phyloP scores from a whole-genome alignment of 2,329 filamentous ascomycete species.

The Xylariaceae sp. region DNA sequence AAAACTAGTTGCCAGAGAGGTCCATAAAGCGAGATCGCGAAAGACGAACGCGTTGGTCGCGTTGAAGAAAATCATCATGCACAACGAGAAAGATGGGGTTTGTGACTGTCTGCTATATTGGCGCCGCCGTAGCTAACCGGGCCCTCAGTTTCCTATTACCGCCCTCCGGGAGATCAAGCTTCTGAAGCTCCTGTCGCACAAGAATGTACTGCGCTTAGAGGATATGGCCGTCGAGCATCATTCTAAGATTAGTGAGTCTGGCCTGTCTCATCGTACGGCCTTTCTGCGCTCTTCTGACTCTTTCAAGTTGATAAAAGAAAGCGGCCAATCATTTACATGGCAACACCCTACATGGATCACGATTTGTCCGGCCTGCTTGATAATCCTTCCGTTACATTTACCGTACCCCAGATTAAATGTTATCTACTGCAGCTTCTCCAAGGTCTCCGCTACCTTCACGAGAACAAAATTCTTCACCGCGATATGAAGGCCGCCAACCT shows the following conservation, averaged over 20 bases:
- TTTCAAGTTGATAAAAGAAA: slow-evolving; percentile 74
- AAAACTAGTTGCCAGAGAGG: slow-evolving; percentile 63
- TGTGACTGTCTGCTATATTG: slow-evolving; percentile 39
- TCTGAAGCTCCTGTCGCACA: slow-evolving; percentile 90
- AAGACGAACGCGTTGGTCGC: slow-evolving; percentile 79
- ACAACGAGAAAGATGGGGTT: slow-evolving; percentile 97
- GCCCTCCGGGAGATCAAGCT: slow-evolving; percentile 97
- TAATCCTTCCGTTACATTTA: slow-evolving; percentile 88
- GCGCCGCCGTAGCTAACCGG: slow-evolving; percentile 24
- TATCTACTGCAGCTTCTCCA: slow-evolving; percentile 94
- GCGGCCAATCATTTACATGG: slow-evolving; percentile 95
- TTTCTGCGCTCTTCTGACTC: slow-evolving; percentile 32
- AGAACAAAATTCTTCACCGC: slow-evolving; percentile 86
- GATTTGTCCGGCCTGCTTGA: slow-evolving; percentile 96
- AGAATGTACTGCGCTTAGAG: slow-evolving; percentile 83
- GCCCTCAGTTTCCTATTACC: slow-evolving; percentile 85
- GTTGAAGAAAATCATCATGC: slow-evolving; percentile 98
- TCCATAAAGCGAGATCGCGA: slow-evolving; percentile 84
- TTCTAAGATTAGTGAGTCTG: slow-evolving; percentile 39
- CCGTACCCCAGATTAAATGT: slow-evolving; percentile 93
- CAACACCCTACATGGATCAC: slow-evolving; percentile 98
- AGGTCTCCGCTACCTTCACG: slow-evolving; percentile 88
- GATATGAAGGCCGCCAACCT: slow-evolving; percentile 99
- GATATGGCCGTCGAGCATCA: slow-evolving; percentile 94
- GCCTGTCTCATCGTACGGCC: slow-evolving; percentile 1